phyloP scores from a whole-genome alignment of 306 rosid genomes.

The Prinsepia uniflora region DNA sequence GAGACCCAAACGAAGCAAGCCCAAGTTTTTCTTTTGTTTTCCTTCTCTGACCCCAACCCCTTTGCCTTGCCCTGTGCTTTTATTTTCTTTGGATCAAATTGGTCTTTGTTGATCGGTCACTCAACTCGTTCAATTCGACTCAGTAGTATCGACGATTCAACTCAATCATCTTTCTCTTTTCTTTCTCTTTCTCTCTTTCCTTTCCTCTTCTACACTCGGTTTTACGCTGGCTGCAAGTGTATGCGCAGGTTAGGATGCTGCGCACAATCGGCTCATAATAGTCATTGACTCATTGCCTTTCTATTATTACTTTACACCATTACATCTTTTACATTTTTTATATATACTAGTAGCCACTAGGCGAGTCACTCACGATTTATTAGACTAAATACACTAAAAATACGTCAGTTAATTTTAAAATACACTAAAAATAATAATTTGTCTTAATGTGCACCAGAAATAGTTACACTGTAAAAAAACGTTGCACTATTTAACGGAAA shows the following conservation, averaged over 20 bases:
- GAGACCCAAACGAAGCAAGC: conserved; percentile 20
- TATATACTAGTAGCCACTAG: no score
- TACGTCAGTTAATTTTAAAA: no score
- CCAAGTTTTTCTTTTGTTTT: not conserved
- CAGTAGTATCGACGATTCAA: conserved; percentile 5
- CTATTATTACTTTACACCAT: not conserved
- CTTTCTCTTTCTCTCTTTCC: conserved; percentile 24
- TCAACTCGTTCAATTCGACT: conserved; percentile 33
- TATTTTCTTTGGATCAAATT: conserved; percentile 22
- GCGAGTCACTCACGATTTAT: no score
- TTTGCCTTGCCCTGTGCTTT: conserved; percentile 24
- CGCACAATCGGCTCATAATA: conserved; percentile 18
- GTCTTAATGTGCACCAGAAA: no score
- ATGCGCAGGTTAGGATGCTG: conserved; percentile 35
- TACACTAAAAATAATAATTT: no score
- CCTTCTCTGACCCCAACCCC: conserved; percentile 25
- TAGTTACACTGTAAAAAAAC: no score
- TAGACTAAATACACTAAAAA: no score
- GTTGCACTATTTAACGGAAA: no score
- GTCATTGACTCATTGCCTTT: not conserved
- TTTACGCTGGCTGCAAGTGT: conserved; percentile 44
- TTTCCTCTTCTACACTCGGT: conserved; percentile 28
- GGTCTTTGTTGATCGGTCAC: conserved; percentile 23
- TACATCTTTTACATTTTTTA: not conserved
- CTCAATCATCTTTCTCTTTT: conserved; percentile 26